These are phyloP conservation scores for Halenospora varia DNA, from an alignment of 495 filamentous ascomycete species.

Conservation along the genomic window DNA sequence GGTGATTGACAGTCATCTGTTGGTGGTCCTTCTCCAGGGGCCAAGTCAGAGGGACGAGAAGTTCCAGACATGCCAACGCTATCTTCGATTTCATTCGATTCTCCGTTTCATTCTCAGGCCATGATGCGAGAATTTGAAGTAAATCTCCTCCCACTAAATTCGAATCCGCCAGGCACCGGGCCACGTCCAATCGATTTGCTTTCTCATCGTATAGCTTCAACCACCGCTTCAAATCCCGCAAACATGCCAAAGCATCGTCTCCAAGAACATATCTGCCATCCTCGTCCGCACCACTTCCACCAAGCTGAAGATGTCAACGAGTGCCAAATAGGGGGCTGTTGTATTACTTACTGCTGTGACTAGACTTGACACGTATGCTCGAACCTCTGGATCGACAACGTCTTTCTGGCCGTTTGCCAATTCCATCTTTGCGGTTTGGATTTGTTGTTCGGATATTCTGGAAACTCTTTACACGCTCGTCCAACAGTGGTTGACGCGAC, in stretches of 20 bases:
- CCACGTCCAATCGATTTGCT: conserved; percentile 90
- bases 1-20: conserved; percentile 88
- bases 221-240: conserved; percentile 93
- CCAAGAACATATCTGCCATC: conserved; percentile 83
- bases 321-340: neutral
- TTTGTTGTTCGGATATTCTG: neutral
- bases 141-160: conserved; percentile 91
- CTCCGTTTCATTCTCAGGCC: conserved; percentile 63
- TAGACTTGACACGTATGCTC: conserved; percentile 85
- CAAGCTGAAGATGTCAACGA: conserved; percentile 54
- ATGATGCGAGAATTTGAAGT: conserved; percentile 79
- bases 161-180: conserved; percentile 84
- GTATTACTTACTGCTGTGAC: conserved; percentile 74
- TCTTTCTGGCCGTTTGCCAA: conserved; percentile 44
- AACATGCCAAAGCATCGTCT: conserved; percentile 86
- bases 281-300: conserved; percentile 77
- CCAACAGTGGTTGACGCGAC: neutral
- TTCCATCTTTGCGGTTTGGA: conserved; percentile 35
- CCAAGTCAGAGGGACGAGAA: conserved; percentile 95
- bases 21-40: conserved; percentile 73
- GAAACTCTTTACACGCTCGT: conserved; percentile 15
- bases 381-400: conserved; percentile 80
- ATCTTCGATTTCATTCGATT: conserved; percentile 73
- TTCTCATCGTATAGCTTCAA: conserved; percentile 92
- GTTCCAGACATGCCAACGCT: conserved; percentile 81